Conservation (phyloP, 192 early-diverging fungal genomes). For the Coemansia pectinata region DNA sequence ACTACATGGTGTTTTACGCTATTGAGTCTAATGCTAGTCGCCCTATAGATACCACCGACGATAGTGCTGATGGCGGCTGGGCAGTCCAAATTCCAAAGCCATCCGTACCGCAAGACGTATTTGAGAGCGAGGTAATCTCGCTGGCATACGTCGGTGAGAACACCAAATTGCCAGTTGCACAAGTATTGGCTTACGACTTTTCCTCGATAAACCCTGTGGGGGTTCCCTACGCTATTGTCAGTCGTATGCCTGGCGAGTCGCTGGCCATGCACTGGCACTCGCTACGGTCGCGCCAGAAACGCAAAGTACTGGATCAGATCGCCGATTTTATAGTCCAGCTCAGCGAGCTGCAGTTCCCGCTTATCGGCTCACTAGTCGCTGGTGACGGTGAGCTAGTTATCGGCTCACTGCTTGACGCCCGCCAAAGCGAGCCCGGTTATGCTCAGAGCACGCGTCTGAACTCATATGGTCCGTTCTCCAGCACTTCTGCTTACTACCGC, state of each 20-base stretch:
- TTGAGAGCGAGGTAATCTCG: conserved; percentile 44
- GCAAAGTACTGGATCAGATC: conserved; percentile 32
- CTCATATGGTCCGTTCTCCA: conserved; percentile 23
- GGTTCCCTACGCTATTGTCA: conserved; percentile 36
- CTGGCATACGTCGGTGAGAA: conserved; percentile 29
- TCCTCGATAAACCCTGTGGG: conserved; percentile 29
- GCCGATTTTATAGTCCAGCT: conserved; percentile 37
- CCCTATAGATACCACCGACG: not conserved
- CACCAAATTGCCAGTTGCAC: conserved; percentile 13
- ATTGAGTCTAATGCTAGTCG: not conserved
- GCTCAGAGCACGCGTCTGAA: not conserved
- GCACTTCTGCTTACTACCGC: conserved; percentile 14
- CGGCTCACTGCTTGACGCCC: conserved; percentile 36
- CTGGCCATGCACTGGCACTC: conserved; percentile 23
- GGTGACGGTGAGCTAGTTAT: conserved; percentile 16
- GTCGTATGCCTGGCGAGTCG: conserved; percentile 10
- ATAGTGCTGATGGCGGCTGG: not conserved
- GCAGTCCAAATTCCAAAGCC: conserved; percentile 38
- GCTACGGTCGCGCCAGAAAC: conserved; percentile 17
- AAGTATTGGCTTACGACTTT: conserved; percentile 23
- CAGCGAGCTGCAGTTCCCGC: conserved; percentile 25
- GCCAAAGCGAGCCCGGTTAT: conserved; percentile 34
- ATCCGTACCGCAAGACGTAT: conserved; percentile 13
- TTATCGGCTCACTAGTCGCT: conserved; percentile 24
- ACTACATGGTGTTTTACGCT: conserved; percentile 37